These are phyloP conservation scores for Globisporangium splendens DNA, from an alignment of 352 stramenopile genomes.

Conservation along the genomic window DNA sequence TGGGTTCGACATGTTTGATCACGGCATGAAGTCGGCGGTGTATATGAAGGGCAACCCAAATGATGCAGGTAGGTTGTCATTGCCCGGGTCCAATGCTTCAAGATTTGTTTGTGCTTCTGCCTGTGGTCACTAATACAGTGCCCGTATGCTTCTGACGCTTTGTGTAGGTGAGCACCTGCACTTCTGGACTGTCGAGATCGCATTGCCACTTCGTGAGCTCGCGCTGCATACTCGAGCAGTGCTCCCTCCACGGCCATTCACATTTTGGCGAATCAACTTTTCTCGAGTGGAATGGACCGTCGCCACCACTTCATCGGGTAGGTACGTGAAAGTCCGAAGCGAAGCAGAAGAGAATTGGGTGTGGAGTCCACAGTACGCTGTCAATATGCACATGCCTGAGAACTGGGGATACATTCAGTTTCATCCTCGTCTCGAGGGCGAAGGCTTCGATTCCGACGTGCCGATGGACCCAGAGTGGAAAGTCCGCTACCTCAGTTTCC, in stretches of 20 bases:
- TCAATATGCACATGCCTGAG: slow-evolving; percentile 89
- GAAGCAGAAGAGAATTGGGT: slow-evolving; percentile 82
- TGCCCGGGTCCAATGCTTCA: not conserved
- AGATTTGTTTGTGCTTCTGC: not conserved
- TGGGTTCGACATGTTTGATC: slow-evolving; percentile 67
- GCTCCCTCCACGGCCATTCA: slow-evolving; percentile 32
- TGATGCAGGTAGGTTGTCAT: slow-evolving; percentile 28
- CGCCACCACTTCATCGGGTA: slow-evolving; percentile 17
- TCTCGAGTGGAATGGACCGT: slow-evolving; percentile 81
- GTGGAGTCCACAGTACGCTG: slow-evolving; percentile 79
- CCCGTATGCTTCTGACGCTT: no score
- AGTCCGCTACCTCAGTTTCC: slow-evolving; percentile 48
- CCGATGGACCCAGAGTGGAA: slow-evolving; percentile 42
- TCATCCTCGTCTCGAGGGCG: slow-evolving; percentile 12
- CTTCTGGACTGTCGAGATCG: slow-evolving; percentile 83
- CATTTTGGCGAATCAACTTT: slow-evolving; percentile 87
- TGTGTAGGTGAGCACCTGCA: slow-evolving; percentile 34
- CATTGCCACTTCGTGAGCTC: slow-evolving; percentile 62
- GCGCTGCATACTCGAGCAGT: slow-evolving; percentile 28
- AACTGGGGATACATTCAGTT: slow-evolving; percentile 90
- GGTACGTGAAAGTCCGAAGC: slow-evolving; percentile 50
- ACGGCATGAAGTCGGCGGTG: slow-evolving; percentile 44
- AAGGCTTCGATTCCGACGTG: slow-evolving; percentile 12
- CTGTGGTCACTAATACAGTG: not conserved
- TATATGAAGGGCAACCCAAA: slow-evolving; percentile 61